Conservation (phyloP, 345 rosid genomes). For the Turnera subulata region DNA sequence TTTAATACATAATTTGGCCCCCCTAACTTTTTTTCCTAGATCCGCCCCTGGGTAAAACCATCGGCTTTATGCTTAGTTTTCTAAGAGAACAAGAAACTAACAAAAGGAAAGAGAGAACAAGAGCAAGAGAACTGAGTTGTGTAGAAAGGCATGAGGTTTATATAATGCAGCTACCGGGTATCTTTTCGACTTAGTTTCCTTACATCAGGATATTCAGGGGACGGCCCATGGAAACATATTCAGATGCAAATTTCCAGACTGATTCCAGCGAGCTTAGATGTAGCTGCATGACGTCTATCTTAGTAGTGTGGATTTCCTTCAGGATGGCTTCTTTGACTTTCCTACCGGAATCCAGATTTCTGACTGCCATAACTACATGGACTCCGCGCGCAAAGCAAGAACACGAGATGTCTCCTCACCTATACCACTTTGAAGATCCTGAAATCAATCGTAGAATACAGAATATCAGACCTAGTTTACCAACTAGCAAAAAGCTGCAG, state of each 20-base stretch:
- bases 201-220: conserved; percentile 41
- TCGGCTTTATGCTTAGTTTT: background rate
- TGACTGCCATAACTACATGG: conserved; percentile 28
- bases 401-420: conserved; percentile 38
- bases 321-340: conserved; percentile 30
- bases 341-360: conserved; percentile 31
- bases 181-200: conserved; percentile 4
- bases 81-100: too few species aligned
- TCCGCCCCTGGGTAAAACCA: too few species aligned
- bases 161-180: too few species aligned
- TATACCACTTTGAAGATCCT: conserved; percentile 44
- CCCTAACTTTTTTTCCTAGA: too few species aligned
- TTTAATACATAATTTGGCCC: too few species aligned
- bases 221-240: conserved; percentile 26
- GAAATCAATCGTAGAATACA: background rate
- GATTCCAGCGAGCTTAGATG: conserved; percentile 42
- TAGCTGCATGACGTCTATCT: conserved; percentile 31
- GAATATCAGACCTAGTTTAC: too few species aligned
- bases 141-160: too few species aligned
- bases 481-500: too few species aligned
- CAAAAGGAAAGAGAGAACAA: background rate
- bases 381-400: conserved; percentile 27
- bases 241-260: conserved; percentile 32
- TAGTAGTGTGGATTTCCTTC: conserved; percentile 15
- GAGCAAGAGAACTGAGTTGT: too few species aligned